Evolutionary conservation across 192 early-diverging fungal genomes (phyloP), one percentile per base, ranked within the genome.

Genomic region (Coemansia umbellata): DNA sequence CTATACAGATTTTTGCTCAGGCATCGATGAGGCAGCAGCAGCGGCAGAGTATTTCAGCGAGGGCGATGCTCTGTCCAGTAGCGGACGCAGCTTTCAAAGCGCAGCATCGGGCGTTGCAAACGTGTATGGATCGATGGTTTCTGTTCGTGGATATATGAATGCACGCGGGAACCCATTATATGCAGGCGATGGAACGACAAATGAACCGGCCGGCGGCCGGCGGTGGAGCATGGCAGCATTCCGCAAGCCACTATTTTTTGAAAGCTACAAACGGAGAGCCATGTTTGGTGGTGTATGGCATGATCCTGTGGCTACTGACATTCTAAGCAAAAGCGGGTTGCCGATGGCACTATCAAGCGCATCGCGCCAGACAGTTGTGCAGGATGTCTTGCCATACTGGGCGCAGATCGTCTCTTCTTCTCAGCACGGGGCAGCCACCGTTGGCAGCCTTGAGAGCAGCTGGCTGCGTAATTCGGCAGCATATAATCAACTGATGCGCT

Each of bases 31-130:
- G 43, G 66, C 62, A 4, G 58, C 64, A 8, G 66, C 59, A 3
- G 74, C 80, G n/a, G 68, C 71, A 36, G 73, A 70, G 8, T 72
- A 53, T 21, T 47, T 86, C 11, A 80, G 79, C 55, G 58, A 80
- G 36, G 73, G 79, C 1, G 84, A 85, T 18, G 35, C 43, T 4
- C 3, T 72, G 23, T 27, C 52, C 14, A 23, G 50, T 11, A 37
- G 39, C 10, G 50, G 31, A 5, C 28, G 43, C 31, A 47, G 37
- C n/a, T 24, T n/a, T n/a, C n/a, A 28, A 28, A 21, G 31, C 8
- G 53, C 47, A 1, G 49, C 41, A 3, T 39, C 51, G 21, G 35
- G 47, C 2, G 26, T 52, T 2, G 42, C 60, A 0, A 51, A 54
- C 14, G 39, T 41, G 5, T 70, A 63, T 50, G 53, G 45, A 11